These are phyloP conservation scores for Alliaria petiolata DNA, from an alignment of 345 rosid genomes.

Conservation along the genomic window DNA sequence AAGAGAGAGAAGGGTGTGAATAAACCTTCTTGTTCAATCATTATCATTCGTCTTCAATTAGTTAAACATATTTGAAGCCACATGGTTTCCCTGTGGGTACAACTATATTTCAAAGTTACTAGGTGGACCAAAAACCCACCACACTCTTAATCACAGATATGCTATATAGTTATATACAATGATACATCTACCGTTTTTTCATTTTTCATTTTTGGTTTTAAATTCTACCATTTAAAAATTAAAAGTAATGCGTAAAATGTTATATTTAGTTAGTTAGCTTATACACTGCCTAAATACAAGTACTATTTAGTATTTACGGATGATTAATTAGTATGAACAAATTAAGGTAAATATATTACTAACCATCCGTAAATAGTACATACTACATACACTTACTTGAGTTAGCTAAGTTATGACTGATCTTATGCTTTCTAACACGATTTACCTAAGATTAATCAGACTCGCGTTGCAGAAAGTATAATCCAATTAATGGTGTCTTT, in stretches of 20 bases:
- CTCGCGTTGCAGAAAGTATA: not conserved
- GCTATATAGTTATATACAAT: too few species aligned
- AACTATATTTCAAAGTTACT: not conserved
- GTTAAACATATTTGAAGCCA: not conserved
- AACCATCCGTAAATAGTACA: too few species aligned
- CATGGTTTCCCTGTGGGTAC: not conserved
- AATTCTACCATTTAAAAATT: too few species aligned
- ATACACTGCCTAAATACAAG: not conserved
- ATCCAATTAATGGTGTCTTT: not conserved
- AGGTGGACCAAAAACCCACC: not conserved
- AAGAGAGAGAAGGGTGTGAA: not conserved
- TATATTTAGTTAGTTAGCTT: not conserved
- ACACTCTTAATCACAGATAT: not conserved
- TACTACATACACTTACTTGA: too few species aligned
- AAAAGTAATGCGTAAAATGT: not conserved
- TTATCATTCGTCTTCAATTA: slow-evolving; percentile 5
- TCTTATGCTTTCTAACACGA: too few species aligned
- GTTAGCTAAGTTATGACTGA: too few species aligned
- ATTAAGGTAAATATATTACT: not conserved
- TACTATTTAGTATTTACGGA: not conserved
- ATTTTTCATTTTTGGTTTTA: too few species aligned
- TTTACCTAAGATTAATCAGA: too few species aligned
- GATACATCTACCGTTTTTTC: not conserved
- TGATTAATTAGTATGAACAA: not conserved
- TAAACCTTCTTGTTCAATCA: slow-evolving; percentile 1